Percentiles rank a stretch among this genome's conserved stretches.
Conservation (phyloP, 2,329 filamentous ascomycete genomes). For the Penicillium freii region DNA sequence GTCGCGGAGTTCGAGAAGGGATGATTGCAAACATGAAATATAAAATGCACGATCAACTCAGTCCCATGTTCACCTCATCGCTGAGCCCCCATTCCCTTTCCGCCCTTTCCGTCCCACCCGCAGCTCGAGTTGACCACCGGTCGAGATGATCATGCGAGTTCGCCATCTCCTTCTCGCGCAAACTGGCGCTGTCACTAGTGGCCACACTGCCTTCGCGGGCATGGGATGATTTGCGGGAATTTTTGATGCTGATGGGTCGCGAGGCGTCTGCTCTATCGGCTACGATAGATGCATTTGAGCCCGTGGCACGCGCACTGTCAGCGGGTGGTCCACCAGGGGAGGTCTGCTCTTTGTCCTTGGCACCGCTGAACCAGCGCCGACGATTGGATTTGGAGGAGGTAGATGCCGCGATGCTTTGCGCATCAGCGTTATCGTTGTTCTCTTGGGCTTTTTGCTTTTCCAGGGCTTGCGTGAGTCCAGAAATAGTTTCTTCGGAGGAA, state of each 20-base stretch:
- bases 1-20: background rate
- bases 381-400: slow-evolving; percentile 32
- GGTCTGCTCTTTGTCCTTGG: slow-evolving; percentile 32
- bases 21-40: background rate
- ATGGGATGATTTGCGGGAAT: slow-evolving; percentile 29
- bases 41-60: slow-evolving; percentile 58
- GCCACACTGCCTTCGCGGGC: slow-evolving; percentile 26
- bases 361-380: slow-evolving; percentile 41
- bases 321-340: slow-evolving; percentile 19
- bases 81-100: slow-evolving; percentile 69
- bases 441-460: slow-evolving; percentile 20
- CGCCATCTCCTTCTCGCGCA: slow-evolving; percentile 40
- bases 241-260: slow-evolving; percentile 34
- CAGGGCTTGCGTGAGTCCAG: slow-evolving; percentile 31
- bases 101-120: slow-evolving; percentile 51
- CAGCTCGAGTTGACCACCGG: slow-evolving; percentile 55
- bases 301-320: slow-evolving; percentile 17
- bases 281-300: slow-evolving; percentile 9
- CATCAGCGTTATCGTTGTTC: slow-evolving; percentile 27
- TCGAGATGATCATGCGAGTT: slow-evolving; percentile 50
- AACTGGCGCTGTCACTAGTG: slow-evolving; percentile 34
- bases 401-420: slow-evolving; percentile 30
- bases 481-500: slow-evolving; percentile 43
- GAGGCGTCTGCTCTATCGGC: slow-evolving; percentile 16
- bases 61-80: slow-evolving; percentile 78